These are phyloP conservation scores for Acacia melanoxylon DNA, from an alignment of 306 rosid genomes.

Conservation along the genomic window DNA sequence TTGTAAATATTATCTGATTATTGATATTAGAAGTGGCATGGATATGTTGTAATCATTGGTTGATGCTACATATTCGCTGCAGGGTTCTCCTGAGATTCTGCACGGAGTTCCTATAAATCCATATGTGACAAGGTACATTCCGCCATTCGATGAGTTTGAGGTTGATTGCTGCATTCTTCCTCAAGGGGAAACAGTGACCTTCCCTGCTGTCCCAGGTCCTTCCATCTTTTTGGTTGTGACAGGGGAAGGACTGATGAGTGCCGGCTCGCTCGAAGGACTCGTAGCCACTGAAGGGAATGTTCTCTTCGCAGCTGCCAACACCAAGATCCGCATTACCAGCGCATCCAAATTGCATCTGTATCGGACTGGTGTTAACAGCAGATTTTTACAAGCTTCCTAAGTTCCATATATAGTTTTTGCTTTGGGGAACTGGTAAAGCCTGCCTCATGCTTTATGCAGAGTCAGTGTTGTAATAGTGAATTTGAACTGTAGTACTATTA, in stretches of 20 bases:
- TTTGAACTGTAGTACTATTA: neutral
- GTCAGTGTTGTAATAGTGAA: conserved; percentile 17
- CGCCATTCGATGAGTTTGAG: conserved; percentile 93
- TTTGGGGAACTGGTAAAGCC: neutral
- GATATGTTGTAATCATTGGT: neutral
- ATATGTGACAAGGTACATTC: conserved; percentile 60
- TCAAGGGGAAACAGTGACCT: conserved; percentile 48
- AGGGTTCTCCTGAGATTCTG: conserved; percentile 87
- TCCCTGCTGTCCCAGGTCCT: conserved; percentile 77
- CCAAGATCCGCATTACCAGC: conserved; percentile 55
- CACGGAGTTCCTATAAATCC: conserved; percentile 62
- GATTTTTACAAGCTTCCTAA: conserved; percentile 48
- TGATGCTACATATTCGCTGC: conserved; percentile 14
- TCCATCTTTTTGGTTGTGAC: conserved; percentile 63
- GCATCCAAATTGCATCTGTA: conserved; percentile 66
- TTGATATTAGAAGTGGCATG: neutral
- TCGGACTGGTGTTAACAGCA: conserved; percentile 78
- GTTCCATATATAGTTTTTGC: conserved; percentile 5
- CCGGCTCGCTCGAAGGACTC: conserved; percentile 41
- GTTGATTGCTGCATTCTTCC: conserved; percentile 77
- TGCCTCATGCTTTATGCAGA: conserved; percentile 23
- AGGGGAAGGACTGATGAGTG: conserved; percentile 65
- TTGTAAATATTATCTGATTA: neutral
- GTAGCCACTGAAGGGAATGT: conserved; percentile 69
- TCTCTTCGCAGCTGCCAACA: conserved; percentile 77